These are phyloP conservation scores for Aspergillus baeticus DNA, from an alignment of 495 filamentous ascomycete genomes.

Conservation along the genomic window DNA sequence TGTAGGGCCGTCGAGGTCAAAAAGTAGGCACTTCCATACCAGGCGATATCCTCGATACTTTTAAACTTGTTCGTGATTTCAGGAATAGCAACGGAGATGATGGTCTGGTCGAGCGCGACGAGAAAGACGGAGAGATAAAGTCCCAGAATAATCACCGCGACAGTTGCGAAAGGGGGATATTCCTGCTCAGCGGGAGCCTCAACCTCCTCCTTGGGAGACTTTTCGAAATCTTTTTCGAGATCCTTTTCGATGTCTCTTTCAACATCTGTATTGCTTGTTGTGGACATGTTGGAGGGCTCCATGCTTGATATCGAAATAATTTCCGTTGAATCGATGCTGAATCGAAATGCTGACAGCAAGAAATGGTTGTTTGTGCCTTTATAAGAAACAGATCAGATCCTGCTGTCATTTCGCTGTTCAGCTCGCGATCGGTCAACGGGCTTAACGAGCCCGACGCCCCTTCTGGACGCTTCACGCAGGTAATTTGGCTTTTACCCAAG, in stretches of 20 bases:
- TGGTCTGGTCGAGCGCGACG: slow-evolving; percentile 50
- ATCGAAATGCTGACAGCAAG: too few relatives aligned
- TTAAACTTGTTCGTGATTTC: slow-evolving; percentile 39
- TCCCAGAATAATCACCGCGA: slow-evolving; percentile 16
- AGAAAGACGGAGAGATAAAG: slow-evolving; percentile 50
- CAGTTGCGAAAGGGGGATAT: slow-evolving; percentile 2
- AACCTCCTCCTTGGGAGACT: not conserved
- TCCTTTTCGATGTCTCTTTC: too few relatives aligned
- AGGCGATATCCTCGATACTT: slow-evolving; percentile 41
- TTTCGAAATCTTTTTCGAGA: too few relatives aligned
- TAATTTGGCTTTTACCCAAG: not conserved
- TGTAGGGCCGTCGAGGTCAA: slow-evolving; percentile 33
- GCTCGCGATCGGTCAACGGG: not conserved
- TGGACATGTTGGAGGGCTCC: not conserved
- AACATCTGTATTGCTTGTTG: not conserved
- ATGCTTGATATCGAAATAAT: too few relatives aligned
- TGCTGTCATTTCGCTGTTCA: not conserved
- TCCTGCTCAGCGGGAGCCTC: not conserved
- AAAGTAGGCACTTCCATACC: slow-evolving; percentile 45
- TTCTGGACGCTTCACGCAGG: not conserved
- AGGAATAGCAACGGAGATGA: slow-evolving; percentile 43
- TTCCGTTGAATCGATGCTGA: too few relatives aligned
- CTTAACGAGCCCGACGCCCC: not conserved
- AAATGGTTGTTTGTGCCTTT: too few relatives aligned
- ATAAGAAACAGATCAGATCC: not conserved